These are phyloP conservation scores for Xylaria sp. DNA, from an alignment of 495 filamentous ascomycete species.

Conservation along the genomic window DNA sequence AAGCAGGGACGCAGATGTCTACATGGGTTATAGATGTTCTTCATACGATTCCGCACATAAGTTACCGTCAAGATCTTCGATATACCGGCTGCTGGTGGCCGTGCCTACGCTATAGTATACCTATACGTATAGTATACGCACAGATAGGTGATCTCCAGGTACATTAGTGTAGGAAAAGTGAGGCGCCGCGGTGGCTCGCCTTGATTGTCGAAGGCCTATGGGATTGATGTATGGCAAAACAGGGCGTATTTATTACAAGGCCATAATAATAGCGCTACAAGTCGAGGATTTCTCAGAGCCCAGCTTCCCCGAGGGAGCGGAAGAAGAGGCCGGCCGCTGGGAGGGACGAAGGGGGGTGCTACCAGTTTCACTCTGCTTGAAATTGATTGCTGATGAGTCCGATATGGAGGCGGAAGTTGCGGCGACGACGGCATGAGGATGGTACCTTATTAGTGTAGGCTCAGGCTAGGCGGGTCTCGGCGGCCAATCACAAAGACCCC, in stretches of 20 bases:
- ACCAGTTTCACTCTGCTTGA: constrained; percentile 11
- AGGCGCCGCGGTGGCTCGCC: constrained; percentile 1
- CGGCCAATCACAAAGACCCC: not conserved
- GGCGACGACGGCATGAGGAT: constrained; percentile 22
- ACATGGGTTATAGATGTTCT: constrained; percentile 9
- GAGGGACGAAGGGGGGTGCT: not conserved
- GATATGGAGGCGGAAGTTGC: constrained; percentile 22
- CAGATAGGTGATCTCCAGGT: too few relatives aligned
- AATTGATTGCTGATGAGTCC: constrained; percentile 17
- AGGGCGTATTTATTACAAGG: not conserved
- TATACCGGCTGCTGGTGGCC: not conserved
- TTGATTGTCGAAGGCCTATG: not conserved
- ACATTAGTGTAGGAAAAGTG: not conserved
- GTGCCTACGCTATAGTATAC: not conserved
- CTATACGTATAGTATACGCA: too few relatives aligned
- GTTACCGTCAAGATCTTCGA: not conserved
- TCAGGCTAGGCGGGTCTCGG: not conserved
- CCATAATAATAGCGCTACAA: not conserved
- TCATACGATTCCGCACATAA: constrained; percentile 1
- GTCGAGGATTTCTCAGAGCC: not conserved
- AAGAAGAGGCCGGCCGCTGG: not conserved
- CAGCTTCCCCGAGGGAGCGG: not conserved
- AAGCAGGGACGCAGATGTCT: constrained; percentile 6
- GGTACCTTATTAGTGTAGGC: constrained; percentile 17
- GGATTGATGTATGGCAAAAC: not conserved